Percentiles rank a stretch among this genome's conserved stretches.
Conservation (phyloP, 331 rosid species). For the Cucumis variabilis region DNA sequence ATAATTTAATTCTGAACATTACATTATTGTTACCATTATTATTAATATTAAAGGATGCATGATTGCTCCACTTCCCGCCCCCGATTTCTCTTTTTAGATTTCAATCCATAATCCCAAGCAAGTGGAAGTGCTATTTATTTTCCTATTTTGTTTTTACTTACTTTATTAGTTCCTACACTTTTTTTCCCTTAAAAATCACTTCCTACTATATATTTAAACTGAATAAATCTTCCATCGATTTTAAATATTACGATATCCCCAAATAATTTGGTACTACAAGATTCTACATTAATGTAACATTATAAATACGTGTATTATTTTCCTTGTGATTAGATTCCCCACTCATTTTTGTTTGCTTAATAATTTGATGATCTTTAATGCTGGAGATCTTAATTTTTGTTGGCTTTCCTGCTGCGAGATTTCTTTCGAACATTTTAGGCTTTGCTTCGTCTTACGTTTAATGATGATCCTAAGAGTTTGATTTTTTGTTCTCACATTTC, state of each 20-base stretch:
- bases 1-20: no score
- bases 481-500: no score
- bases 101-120: neutral
- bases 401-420: no score
- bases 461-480: no score
- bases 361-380: no score
- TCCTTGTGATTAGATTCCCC: no score
- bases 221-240: neutral
- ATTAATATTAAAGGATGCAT: neutral
- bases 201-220: neutral
- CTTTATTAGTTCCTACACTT: neutral
- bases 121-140: neutral
- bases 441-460: no score
- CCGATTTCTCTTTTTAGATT: neutral
- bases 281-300: neutral
- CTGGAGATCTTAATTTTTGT: no score
- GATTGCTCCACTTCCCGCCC: neutral
- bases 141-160: neutral
- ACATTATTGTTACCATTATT: neutral
- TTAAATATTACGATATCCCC: neutral
- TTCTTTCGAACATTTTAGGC: no score
- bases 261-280: neutral
- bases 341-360: no score
- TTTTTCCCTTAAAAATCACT: neutral
- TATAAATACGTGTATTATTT: neutral